Percentiles rank a stretch among this genome's conserved stretches.
Evolutionary conservation across 2,329 filamentous ascomycete species (phyloP).

Genomic region (Alternaria postmessia): DNA sequence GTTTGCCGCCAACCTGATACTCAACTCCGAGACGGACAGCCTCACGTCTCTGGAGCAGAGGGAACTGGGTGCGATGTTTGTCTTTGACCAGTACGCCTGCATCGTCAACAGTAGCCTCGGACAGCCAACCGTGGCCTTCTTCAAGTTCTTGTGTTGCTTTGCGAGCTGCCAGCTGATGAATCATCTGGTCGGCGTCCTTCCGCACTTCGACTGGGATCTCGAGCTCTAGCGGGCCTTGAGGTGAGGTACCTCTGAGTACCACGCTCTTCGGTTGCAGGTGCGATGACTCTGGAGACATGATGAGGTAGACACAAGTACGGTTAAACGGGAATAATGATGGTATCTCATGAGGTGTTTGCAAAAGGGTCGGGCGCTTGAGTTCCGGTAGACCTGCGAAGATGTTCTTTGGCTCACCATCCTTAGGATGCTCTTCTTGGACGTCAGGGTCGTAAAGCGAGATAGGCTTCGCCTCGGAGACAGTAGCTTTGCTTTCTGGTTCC

Average conservation of each 20-base stretch:
- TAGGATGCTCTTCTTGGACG: not conserved
- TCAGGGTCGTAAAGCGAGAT: constrained; percentile 5
- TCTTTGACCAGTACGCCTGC: not conserved
- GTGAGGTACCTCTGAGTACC: constrained; percentile 4
- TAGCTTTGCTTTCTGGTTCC: too few relatives aligned
- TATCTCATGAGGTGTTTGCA: constrained; percentile 9
- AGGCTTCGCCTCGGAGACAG: not conserved
- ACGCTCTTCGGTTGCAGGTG: constrained; percentile 7
- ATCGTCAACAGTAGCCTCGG: not conserved
- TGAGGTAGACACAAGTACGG: constrained; percentile 10
- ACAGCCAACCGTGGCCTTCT: constrained; percentile 13
- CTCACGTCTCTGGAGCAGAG: constrained; percentile 4
- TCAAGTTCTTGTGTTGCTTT: constrained; percentile 16
- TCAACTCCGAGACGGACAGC: constrained; percentile 9
- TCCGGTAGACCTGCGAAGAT: constrained; percentile 2
- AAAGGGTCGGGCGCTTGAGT: not conserved
- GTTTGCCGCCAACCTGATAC: constrained; percentile 11
- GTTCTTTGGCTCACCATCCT: not conserved
- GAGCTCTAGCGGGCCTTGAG: constrained; percentile 9
- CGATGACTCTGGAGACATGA: constrained; percentile 9
- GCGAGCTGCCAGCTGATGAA: constrained; percentile 11
- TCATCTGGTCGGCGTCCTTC: constrained; percentile 12
- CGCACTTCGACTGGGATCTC: constrained; percentile 6
- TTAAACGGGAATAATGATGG: constrained; percentile 8
- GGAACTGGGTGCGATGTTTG: not conserved